phyloP scores from a whole-genome alignment of 1,284 basidiomycete species.

The Leccinum ponderosum region DNA sequence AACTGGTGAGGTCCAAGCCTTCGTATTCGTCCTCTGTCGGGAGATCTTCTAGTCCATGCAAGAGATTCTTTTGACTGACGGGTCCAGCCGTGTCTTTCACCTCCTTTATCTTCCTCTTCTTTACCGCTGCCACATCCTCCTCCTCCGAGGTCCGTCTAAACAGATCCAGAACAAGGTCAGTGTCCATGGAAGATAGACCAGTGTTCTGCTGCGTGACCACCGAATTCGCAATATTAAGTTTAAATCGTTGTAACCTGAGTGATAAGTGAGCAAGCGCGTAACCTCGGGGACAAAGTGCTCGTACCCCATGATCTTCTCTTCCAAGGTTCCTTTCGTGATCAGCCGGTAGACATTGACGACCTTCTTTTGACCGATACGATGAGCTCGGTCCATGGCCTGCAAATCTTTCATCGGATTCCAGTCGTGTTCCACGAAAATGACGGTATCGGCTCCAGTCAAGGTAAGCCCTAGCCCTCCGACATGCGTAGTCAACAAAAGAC shows the following conservation, averaged over 20 bases:
- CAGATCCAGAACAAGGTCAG: conserved; percentile 93
- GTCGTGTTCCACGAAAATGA: conserved; percentile 99
- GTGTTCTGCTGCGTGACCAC: conserved; percentile 98
- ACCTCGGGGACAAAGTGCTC: conserved; percentile 25
- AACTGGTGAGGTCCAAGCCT: conserved; percentile 79
- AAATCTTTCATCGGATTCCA: conserved; percentile 99
- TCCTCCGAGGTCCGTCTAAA: conserved; percentile 85
- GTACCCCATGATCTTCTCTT: conserved; percentile 99
- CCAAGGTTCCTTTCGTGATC: conserved; percentile 95
- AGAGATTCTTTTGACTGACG: conserved; percentile 72
- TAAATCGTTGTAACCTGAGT: conserved; percentile 91
- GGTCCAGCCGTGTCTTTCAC: conserved; percentile 54
- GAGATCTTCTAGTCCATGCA: conserved; percentile 86
- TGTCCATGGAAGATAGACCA: conserved; percentile 93
- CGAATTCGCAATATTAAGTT: conserved; percentile 96
- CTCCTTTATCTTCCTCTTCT: conserved; percentile 53
- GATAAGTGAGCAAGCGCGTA: conserved; percentile 16
- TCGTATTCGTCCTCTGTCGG: conserved; percentile 91
- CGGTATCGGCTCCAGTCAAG: conserved; percentile 97
- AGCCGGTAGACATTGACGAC: conserved; percentile 99
- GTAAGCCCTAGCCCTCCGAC: conserved; percentile 97
- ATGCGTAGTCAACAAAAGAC: conserved; percentile 92
- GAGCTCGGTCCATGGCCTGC: conserved; percentile 99
- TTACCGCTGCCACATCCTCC: conserved; percentile 58
- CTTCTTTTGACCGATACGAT: conserved; percentile 98